Percentiles rank a stretch among this genome's conserved stretches.
These are phyloP conservation scores for Gastroboletus turbinatus DNA, from an alignment of 1,284 basidiomycete species.

Conservation along the genomic window DNA sequence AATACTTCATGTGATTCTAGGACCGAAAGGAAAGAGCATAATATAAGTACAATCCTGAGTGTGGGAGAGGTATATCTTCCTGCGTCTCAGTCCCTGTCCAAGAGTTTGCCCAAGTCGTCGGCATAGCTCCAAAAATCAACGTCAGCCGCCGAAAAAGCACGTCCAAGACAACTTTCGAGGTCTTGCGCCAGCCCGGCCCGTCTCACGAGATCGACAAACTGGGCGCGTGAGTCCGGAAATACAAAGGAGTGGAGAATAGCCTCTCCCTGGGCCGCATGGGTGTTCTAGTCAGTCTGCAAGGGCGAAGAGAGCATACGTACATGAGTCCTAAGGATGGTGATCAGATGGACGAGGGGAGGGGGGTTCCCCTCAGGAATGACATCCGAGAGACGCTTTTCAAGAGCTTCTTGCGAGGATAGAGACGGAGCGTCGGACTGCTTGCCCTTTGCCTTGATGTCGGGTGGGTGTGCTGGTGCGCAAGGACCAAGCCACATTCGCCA, in stretches of 20 bases:
- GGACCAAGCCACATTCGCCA: constrained; percentile 66
- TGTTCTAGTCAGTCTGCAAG: constrained; percentile 4
- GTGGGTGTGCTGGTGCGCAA: background rate
- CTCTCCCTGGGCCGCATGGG: constrained; percentile 42
- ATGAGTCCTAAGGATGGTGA: constrained; percentile 52
- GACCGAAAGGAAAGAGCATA: background rate
- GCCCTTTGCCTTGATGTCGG: constrained; percentile 31
- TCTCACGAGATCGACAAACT: constrained; percentile 54
- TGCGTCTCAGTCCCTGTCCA: constrained; percentile 1
- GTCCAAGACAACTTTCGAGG: constrained; percentile 36
- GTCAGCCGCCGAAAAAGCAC: constrained; percentile 33
- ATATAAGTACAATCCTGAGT: background rate
- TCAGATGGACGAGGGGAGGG: constrained; percentile 46
- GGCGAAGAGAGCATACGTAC: constrained; percentile 43
- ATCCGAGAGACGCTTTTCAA: constrained; percentile 11
- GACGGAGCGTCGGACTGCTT: constrained; percentile 43
- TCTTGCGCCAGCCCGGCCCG: constrained; percentile 45
- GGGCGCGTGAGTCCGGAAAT: constrained; percentile 69
- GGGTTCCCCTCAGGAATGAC: constrained; percentile 13
- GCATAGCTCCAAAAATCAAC: constrained; percentile 58
- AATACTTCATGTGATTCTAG: constrained; percentile 18
- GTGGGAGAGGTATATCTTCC: background rate
- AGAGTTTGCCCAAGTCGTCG: constrained; percentile 14
- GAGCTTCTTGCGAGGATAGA: constrained; percentile 30
- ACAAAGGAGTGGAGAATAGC: constrained; percentile 58